Conservation (phyloP, 441 rosid species). For the Pelargonium fulgidum region DNA sequence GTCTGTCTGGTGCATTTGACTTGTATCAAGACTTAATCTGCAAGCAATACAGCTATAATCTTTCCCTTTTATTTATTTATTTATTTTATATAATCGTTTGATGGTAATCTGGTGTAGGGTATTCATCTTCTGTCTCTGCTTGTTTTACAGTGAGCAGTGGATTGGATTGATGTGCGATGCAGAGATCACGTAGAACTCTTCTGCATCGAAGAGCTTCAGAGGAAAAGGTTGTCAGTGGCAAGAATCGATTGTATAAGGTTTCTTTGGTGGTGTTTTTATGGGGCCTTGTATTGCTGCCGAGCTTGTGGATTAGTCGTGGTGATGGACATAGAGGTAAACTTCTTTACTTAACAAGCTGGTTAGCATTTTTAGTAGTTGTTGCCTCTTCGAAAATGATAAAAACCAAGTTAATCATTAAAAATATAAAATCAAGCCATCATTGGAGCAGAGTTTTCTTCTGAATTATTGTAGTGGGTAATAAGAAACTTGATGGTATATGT, state of each 20-base stretch:
- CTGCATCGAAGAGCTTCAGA: conserved; percentile 54
- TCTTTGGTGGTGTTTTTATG: conserved; percentile 62
- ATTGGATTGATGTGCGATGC: conserved; percentile 73
- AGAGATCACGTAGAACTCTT: conserved; percentile 85
- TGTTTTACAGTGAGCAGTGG: conserved; percentile 8
- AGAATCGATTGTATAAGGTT: conserved; percentile 45
- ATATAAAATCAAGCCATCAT: too few species aligned
- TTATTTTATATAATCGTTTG: not conserved
- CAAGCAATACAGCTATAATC: not conserved
- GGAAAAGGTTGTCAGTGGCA: conserved; percentile 36
- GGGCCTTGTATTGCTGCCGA: conserved; percentile 61
- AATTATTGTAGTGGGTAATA: too few species aligned
- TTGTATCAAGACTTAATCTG: not conserved
- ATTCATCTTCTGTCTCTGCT: not conserved
- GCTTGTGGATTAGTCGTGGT: conserved; percentile 57
- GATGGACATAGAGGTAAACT: conserved; percentile 51
- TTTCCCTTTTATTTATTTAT: not conserved
- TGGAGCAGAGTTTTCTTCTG: too few species aligned
- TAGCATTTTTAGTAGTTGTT: not conserved
- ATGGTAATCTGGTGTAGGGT: conserved; percentile 11
- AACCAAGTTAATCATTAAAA: too few species aligned
- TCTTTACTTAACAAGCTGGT: not conserved
- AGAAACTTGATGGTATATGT: too few species aligned
- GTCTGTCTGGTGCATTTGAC: not conserved
- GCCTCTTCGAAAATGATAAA: not conserved